These are phyloP conservation scores for Phytopythium sindhum DNA, from an alignment of 352 stramenopile genomes.

Conservation along the genomic window DNA sequence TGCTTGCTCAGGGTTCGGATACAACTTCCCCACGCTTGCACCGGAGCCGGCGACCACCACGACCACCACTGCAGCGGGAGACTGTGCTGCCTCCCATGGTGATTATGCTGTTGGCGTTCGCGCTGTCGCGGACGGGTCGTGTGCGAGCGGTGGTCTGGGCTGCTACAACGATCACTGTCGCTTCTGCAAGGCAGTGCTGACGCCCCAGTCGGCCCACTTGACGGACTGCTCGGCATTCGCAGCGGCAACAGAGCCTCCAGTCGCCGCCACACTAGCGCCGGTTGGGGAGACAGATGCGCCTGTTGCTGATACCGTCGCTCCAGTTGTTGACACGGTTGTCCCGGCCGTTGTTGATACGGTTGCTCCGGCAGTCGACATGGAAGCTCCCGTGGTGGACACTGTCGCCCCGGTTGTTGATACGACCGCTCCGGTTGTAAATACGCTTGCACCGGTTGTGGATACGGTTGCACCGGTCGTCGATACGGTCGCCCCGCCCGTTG, in stretches of 20 bases:
- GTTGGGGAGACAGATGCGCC: background rate
- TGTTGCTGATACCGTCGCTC: background rate
- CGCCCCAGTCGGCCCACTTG: constrained; percentile 25
- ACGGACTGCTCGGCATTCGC: constrained; percentile 11
- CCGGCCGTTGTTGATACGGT: too few species aligned
- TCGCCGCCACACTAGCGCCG: background rate
- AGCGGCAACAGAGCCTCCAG: background rate
- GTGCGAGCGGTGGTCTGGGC: constrained; percentile 31
- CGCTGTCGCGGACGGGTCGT: constrained; percentile 21
- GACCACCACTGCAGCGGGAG: background rate
- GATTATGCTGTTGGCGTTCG: constrained; percentile 29
- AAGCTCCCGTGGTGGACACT: background rate
- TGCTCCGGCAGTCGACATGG: background rate
- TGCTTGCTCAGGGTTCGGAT: constrained; percentile 20
- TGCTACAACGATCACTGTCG: constrained; percentile 41
- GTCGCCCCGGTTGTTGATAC: too few species aligned
- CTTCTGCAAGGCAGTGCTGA: constrained; percentile 28
- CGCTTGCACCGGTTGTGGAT: background rate
- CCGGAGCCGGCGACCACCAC: background rate
- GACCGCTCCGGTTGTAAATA: background rate
- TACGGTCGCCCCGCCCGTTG: background rate
- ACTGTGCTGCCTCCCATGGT: constrained; percentile 18
- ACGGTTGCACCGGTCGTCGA: background rate
- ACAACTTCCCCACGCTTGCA: constrained; percentile 9
- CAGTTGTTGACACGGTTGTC: background rate